phyloP scores from a whole-genome alignment of 345 rosid genomes.

The Laguncularia racemosa region DNA sequence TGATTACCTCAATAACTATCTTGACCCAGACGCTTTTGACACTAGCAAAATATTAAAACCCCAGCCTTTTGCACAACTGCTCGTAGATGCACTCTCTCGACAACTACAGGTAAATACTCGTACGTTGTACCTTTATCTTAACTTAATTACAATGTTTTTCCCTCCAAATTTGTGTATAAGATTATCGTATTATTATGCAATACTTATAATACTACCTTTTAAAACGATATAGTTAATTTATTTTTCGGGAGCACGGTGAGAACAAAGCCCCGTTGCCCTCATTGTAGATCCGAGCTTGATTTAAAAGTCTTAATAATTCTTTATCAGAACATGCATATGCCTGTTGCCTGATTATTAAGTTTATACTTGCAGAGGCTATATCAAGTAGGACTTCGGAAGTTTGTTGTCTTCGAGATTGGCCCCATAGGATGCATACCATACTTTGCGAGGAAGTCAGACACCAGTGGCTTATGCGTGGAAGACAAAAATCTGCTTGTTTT shows the following conservation, averaged over 20 bases:
- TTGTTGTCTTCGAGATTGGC: constrained; percentile 34
- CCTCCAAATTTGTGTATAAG: too few species aligned
- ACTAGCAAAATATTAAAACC: constrained; percentile 12
- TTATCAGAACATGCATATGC: neutral
- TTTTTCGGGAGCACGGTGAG: too few species aligned
- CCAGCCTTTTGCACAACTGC: constrained; percentile 21
- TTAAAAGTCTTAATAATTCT: neutral
- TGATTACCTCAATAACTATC: constrained; percentile 25
- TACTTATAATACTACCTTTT: too few species aligned
- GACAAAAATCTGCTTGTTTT: constrained; percentile 19
- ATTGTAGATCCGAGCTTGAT: too few species aligned
- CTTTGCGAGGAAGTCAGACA: constrained; percentile 13
- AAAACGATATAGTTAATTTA: too few species aligned
- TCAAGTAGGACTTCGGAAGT: constrained; percentile 30
- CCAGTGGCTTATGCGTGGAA: constrained; percentile 23
- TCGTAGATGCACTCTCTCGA: constrained; percentile 14
- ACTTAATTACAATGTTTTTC: too few species aligned
- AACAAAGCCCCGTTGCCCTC: too few species aligned
- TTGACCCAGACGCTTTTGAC: neutral
- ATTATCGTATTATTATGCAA: too few species aligned
- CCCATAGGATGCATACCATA: constrained; percentile 44
- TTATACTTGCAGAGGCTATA: constrained; percentile 21
- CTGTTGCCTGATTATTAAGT: neutral
- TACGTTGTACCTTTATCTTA: too few species aligned
- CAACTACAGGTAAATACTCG: constrained; percentile 29